Conservation (phyloP, 2,329 filamentous ascomycete species). For the Fusarium haematococcum region DNA sequence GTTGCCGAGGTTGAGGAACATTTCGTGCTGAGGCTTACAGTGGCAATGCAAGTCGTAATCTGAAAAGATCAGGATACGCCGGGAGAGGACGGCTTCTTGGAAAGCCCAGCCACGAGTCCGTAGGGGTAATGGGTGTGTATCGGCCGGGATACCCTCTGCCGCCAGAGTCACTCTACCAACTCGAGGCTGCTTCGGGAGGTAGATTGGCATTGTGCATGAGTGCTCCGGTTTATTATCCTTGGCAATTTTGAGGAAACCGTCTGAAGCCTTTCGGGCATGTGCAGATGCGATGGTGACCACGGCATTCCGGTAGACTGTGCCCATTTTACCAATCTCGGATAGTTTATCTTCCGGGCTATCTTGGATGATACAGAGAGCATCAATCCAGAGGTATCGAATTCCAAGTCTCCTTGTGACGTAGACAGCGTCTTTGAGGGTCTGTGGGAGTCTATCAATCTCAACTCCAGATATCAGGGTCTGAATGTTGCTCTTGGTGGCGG, state of each 20-base stretch:
- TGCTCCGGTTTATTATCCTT: too few species aligned
- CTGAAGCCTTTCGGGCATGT: background rate
- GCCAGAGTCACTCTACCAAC: background rate
- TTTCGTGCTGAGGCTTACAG: background rate
- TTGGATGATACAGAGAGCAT: background rate
- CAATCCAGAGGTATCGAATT: background rate
- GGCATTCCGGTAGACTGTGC: constrained; percentile 4
- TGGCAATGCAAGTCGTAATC: background rate
- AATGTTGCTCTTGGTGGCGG: background rate
- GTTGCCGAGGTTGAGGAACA: background rate
- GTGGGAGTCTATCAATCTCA: background rate
- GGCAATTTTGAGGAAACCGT: background rate
- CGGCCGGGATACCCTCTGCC: background rate
- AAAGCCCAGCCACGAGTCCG: constrained; percentile 3
- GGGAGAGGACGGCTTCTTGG: background rate
- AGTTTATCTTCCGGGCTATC: background rate
- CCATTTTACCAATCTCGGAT: constrained; percentile 11
- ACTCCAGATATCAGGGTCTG: background rate
- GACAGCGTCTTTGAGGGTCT: background rate
- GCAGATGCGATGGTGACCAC: background rate
- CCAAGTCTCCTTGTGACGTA: background rate
- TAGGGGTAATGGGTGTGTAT: background rate
- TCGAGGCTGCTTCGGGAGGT: background rate
- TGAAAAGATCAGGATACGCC: background rate
- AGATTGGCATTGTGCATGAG: background rate